A percentile compares a stretch with the other conserved stretches of the same genome.
phyloP scores from a whole-genome alignment of 2,329 filamentous ascomycete species.

The Dryadomyces quercus-mongolicae region DNA sequence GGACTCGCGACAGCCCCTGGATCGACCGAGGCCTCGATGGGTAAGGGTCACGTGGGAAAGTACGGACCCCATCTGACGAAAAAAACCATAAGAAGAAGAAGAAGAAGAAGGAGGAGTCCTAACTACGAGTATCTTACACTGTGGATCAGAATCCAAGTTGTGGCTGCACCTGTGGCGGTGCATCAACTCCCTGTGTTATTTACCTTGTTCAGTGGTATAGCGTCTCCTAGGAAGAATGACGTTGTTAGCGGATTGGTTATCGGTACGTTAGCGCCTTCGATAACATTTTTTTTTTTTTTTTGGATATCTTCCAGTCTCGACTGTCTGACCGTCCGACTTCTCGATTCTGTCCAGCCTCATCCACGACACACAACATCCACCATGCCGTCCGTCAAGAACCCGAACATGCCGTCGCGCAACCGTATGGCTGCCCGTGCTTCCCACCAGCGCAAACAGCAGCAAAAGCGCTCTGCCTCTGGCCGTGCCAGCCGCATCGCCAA shows the following conservation, averaged over 20 bases:
- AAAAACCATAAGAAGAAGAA: no score
- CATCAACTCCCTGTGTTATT: no score
- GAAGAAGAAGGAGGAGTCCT: no score
- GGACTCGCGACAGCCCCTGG: not conserved
- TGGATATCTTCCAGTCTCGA: not conserved
- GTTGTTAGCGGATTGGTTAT: not conserved
- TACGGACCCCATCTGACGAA: no score
- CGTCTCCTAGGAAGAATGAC: no score
- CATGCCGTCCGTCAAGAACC: slow-evolving; percentile 47
- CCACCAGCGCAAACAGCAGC: slow-evolving; percentile 29
- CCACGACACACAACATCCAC: no score
- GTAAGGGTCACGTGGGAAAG: no score
- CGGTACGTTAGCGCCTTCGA: not conserved
- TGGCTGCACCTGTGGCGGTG: not conserved
- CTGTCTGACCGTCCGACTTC: not conserved
- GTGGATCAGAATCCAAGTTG: no score
- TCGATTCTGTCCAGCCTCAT: no score
- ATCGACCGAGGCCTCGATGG: no score
- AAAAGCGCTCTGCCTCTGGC: slow-evolving; percentile 26
- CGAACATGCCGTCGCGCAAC: slow-evolving; percentile 44
- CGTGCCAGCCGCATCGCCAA: slow-evolving; percentile 12
- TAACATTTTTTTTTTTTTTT: not conserved
- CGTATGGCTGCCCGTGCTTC: slow-evolving; percentile 33
- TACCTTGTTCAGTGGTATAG: no score
- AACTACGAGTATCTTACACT: no score